A percentile compares a stretch with the other conserved stretches of the same genome.
Evolutionary conservation across 2,329 filamentous ascomycete genomes (phyloP).

Genomic region (Exophiala mesophila): DNA sequence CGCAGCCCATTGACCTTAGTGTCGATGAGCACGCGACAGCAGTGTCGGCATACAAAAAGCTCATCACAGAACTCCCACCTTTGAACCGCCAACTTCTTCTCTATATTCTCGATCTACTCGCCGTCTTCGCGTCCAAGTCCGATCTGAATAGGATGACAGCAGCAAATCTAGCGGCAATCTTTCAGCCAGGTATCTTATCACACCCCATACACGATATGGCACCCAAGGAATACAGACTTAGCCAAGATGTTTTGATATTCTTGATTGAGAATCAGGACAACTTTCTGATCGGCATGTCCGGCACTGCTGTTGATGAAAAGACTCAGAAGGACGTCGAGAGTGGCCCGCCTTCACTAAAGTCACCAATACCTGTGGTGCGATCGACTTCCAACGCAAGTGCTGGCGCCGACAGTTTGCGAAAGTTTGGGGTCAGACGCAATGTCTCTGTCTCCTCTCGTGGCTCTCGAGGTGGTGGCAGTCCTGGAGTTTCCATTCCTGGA

Average conservation of each 20-base stretch:
- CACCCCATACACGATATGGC: slow-evolving; percentile 95
- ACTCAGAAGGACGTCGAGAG: slow-evolving; percentile 65
- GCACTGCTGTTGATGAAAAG: slow-evolving; percentile 90
- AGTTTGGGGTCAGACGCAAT: slow-evolving; percentile 75
- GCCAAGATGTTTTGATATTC: slow-evolving; percentile 96
- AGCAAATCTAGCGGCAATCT: slow-evolving; percentile 90
- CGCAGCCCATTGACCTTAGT: slow-evolving; percentile 58
- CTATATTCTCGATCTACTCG: slow-evolving; percentile 91
- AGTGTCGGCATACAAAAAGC: slow-evolving; percentile 75
- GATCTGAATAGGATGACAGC: slow-evolving; percentile 97
- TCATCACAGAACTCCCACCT: slow-evolving; percentile 89
- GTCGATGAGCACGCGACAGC: slow-evolving; percentile 61
- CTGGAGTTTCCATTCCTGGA: slow-evolving; percentile 64
- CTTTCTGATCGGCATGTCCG: slow-evolving; percentile 97
- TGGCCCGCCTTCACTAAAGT: slow-evolving; percentile 49
- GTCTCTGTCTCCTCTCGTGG: slow-evolving; percentile 88
- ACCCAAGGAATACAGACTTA: slow-evolving; percentile 86
- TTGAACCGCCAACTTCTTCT: slow-evolving; percentile 89
- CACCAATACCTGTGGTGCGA: slow-evolving; percentile 59
- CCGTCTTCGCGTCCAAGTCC: slow-evolving; percentile 94
- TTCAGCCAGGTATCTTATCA: slow-evolving; percentile 92
- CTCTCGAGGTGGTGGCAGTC: slow-evolving; percentile 62
- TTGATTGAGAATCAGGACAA: slow-evolving; percentile 98
- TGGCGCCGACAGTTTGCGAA: slow-evolving; percentile 78
- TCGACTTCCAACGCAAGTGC: slow-evolving; percentile 85